Evolutionary conservation across 2,329 filamentous ascomycete genomes (phyloP).

Genomic region (Stromatinia cepivora): DNA sequence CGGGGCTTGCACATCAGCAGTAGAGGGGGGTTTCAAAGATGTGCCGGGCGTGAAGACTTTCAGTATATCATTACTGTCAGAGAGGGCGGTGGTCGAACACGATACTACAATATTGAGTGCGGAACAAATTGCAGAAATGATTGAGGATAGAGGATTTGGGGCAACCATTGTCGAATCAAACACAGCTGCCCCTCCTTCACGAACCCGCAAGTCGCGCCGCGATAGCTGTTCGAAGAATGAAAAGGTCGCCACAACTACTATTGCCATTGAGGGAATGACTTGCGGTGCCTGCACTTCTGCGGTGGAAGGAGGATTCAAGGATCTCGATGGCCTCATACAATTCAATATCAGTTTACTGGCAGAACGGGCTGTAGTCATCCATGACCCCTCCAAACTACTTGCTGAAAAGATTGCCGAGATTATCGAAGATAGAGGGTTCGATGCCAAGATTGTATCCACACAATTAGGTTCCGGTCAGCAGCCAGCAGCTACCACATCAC

Average conservation of each 20-base stretch:
- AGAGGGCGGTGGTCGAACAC: constrained; percentile 83
- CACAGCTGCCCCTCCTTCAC: constrained; percentile 43
- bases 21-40: constrained; percentile 78
- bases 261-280: constrained; percentile 95
- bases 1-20: constrained; percentile 82
- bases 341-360: constrained; percentile 96
- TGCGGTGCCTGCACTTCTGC: constrained; percentile 95
- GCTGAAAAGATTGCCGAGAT: constrained; percentile 75
- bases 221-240: constrained; percentile 35
- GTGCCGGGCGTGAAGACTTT: constrained; percentile 72
- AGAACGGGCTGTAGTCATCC: constrained; percentile 84
- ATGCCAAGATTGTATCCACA: constrained; percentile 78
- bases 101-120: constrained; percentile 57
- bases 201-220: constrained; percentile 39
- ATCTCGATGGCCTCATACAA: constrained; percentile 73
- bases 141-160: constrained; percentile 75
- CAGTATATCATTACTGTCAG: constrained; percentile 80
- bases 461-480: constrained; percentile 57
- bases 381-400: constrained; percentile 71
- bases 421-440: constrained; percentile 89
- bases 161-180: constrained; percentile 75
- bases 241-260: constrained; percentile 69
- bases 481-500: constrained; percentile 60
- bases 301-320: constrained; percentile 78
- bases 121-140: constrained; percentile 56